Evolutionary conservation across 306 rosid species (phyloP), one percentile per base, ranked within the genome.

Genomic region (Vigna angularis): DNA sequence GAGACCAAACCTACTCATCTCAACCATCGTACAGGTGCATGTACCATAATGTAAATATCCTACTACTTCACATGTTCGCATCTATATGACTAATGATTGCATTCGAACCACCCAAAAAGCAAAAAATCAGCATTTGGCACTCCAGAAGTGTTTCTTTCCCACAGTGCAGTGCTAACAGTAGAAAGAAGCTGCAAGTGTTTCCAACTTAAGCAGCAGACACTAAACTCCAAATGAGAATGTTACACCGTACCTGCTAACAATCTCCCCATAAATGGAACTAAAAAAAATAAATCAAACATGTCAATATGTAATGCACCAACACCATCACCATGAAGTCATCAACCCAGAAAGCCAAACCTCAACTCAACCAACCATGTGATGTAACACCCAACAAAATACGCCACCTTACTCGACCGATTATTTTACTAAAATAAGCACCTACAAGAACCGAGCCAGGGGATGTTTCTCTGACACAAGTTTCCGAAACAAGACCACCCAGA

Each of bases 271-370:
- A 64, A 20, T 75, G 36, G 64, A 16, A 38, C 8, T 6, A 38
- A 38, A 38, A 47, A 59, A 13, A 0, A 62, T 32, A 18, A 4
- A 18, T 58, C 20, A 59, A 10, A 74, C 6, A 61, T 13, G 63
- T 9, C 63, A 50, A 7, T 57, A 8, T 12, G 38, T 4, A 9
- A 72, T 48, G 3, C 59, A 56, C 24, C 5, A 56, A 10, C 10
- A 8, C 45, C 45, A 40, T 7, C 32, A 22, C 16, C 34, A 56
- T 53, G 30, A 53, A 7, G 14, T 53, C 63, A 11, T 57, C n/a
- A 47, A 57, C 44, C 65, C n/a, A 11, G 38, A 38, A 73, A 72
- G 28, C 42, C 68, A 80, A 72, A 71, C 42, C 66, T 42, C 52
- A 65, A 30, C 70, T 36, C 66, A 63, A 26, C 28, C 3, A 26